Base-by-base conservation (phyloP, 176 grass and related monocot genomes). In the Eleusine coracana region DNA sequence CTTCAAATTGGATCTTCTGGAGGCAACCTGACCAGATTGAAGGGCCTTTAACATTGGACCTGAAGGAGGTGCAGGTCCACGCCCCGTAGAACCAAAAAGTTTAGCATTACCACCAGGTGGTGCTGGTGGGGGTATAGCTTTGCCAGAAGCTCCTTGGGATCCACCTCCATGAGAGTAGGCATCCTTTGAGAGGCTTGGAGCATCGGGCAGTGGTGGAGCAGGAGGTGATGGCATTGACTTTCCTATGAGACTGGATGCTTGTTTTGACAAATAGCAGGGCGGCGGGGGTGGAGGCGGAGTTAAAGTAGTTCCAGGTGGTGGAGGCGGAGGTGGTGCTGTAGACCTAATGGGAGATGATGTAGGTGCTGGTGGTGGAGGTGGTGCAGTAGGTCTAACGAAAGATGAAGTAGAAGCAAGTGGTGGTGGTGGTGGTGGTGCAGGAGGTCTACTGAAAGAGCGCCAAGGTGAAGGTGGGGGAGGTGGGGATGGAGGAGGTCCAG, bases 1-100 rank as follows among this genome's bases (percentile, higher is more conserved):
- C 83, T 98, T 98, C 85, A 98, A 87, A 86, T 98, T 98, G 41
- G 92, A 80, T 77, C 73, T 98, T 82, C 73, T 98, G 48, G 87
- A 82, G 55, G 80, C 70, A 69, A 73, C 41, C 74, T 91, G 92
- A 45, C 83, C 75, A 91, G 77, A 83, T 15, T 91, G 90, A 69
- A 89, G 52, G 48, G 59, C 83, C 83, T 80, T 92, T 77, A 88
- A 81, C 82, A 83, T 87, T 86, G 89, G 84, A 73, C 84, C 83
- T 38, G 84, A 84, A 88, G 87, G 92, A 73, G 90, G 87, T 81
- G 81, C 81, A 74, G 85, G 85, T 73, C 90, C 82, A 82, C 51
- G 41, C 38, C 82, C 82, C 78, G 51, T 82, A 16, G 62, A 50
- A 88, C 78, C 78, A 61, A 78, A 61, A 45, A 82, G 48, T 78